Base-by-base conservation (phyloP, 2,329 filamentous ascomycete genomes). In the Hirsutella minnesotensis region DNA sequence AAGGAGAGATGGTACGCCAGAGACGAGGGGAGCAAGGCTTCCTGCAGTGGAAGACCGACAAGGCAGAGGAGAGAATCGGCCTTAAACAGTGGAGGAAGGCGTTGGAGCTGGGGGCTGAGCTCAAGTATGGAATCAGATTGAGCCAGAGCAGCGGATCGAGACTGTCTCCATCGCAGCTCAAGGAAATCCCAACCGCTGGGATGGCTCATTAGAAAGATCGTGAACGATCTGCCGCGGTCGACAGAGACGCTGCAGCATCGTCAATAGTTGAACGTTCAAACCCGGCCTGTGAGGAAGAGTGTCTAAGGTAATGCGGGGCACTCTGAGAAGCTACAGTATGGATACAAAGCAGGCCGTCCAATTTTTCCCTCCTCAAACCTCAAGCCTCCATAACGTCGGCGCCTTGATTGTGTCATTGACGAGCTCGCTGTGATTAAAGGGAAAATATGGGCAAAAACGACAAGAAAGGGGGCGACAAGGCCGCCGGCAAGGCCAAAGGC, bases 401-500 rank as follows among this genome's bases (percentile, higher is more conserved):
- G n/a, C n/a, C n/a, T n/a, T n/a, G n/a, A n/a, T n/a, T n/a, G n/a
- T n/a, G n/a, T n/a, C n/a, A n/a, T n/a, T n/a, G n/a, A n/a, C n/a
- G n/a, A n/a, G n/a, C n/a, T n/a, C n/a, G n/a, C n/a, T n/a, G n/a
- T n/a, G n/a, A n/a, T n/a, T n/a, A n/a, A n/a, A n/a, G n/a, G n/a
- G n/a, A 31, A 15, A 38, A 3, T 13, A 65, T 65, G 62, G 60
- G 57, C 3, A 65, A 64, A 52, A 59, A 57, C 56, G 62, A 65
- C 49, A 66, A 65, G 47, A 67, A 67, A 42, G 60, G 60, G 35
- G 54, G 56, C 40, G 65, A 66, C 35, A 67, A 67, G 46, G 52
- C 51, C 5, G 53, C 49, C n/a, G 52, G 35, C 36, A 53, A 57
- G 49, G 47, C 47, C 41, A 63, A 64, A 43, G 56, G 49, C 36